A percentile compares a stretch with the other conserved stretches of the same genome.
phyloP scores from a whole-genome alignment of 495 filamentous ascomycete genomes.

The Daldinia decipiens region DNA sequence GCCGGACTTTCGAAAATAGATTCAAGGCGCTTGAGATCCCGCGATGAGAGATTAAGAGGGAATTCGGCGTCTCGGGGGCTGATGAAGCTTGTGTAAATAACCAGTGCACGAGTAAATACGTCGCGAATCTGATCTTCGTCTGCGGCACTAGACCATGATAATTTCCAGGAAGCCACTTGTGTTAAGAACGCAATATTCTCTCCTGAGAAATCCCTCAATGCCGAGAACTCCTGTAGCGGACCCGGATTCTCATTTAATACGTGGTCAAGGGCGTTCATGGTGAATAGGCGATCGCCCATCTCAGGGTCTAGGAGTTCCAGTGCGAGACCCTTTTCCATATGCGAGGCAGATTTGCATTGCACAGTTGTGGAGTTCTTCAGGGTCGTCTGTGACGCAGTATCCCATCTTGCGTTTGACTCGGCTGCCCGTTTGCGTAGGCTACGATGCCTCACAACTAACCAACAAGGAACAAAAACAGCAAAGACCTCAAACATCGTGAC shows the following conservation, averaged over 20 bases:
- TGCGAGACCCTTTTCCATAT: conserved; percentile 48
- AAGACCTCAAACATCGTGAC: conserved; percentile 64
- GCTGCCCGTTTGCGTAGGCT: conserved; percentile 50
- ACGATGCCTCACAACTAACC: conserved; percentile 56
- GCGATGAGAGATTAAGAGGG: conserved; percentile 65
- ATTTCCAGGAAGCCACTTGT: conserved; percentile 63
- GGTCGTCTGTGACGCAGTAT: conserved; percentile 25
- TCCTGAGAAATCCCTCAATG: conserved; percentile 67
- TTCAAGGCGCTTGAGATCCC: conserved; percentile 60
- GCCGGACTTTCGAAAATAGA: conserved; percentile 59
- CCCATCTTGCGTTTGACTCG: conserved; percentile 41
- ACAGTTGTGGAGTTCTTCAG: conserved; percentile 36
- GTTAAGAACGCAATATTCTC: conserved; percentile 72
- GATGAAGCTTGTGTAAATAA: conserved; percentile 64
- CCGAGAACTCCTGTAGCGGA: conserved; percentile 65
- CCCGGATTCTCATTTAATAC: conserved; percentile 61
- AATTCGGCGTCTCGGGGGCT: conserved; percentile 63
- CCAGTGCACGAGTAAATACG: conserved; percentile 61
- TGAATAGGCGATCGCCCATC: conserved; percentile 52
- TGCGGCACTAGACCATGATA: conserved; percentile 40
- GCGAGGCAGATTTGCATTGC: conserved; percentile 46
- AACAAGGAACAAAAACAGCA: conserved; percentile 65
- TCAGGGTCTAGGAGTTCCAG: conserved; percentile 47
- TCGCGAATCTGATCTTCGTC: conserved; percentile 43
- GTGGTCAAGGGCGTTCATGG: conserved; percentile 66